Evolutionary conservation across 1,139 yeast genomes (phyloP).

Genomic region (Scheffersomyces lignicola): DNA sequence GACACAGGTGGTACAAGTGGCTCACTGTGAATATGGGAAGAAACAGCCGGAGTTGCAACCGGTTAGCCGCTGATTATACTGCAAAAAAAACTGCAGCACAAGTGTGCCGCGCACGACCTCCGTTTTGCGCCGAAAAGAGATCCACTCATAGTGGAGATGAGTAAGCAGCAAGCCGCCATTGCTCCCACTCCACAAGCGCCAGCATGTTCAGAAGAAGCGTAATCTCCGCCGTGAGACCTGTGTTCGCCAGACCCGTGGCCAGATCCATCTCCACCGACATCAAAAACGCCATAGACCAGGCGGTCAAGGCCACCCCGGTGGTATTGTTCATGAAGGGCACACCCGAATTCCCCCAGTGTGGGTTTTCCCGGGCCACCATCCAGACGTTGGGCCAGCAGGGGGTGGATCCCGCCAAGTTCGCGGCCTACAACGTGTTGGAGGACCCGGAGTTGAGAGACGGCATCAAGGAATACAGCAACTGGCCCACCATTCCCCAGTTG

Average conservation of each 20-base stretch:
- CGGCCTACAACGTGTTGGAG: slow-evolving; percentile 95
- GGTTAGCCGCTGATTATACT: no score
- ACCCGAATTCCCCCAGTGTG: slow-evolving; percentile 98
- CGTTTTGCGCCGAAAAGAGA: no score
- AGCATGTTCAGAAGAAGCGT: slow-evolving; percentile 27
- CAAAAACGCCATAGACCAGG: slow-evolving; percentile 77
- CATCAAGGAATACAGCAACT: slow-evolving; percentile 89
- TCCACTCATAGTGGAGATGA: slow-evolving; percentile 1
- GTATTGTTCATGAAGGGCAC: slow-evolving; percentile 96
- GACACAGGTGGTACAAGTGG: no score
- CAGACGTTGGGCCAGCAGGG: slow-evolving; percentile 95
- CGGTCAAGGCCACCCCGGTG: slow-evolving; percentile 86
- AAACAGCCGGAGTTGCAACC: no score
- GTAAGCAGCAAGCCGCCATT: neutral
- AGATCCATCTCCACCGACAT: slow-evolving; percentile 79
- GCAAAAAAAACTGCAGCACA: no score
- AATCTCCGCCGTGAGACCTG: slow-evolving; percentile 19
- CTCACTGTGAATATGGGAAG: no score
- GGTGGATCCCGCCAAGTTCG: slow-evolving; percentile 93
- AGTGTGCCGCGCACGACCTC: no score
- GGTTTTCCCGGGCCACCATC: slow-evolving; percentile 93
- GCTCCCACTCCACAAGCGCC: neutral
- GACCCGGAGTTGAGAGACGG: slow-evolving; percentile 92
- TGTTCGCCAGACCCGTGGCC: slow-evolving; percentile 7
- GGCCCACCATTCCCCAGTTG: slow-evolving; percentile 90